Conservation (phyloP, 2,329 filamentous ascomycete genomes). For the Aspergillus hortae region DNA sequence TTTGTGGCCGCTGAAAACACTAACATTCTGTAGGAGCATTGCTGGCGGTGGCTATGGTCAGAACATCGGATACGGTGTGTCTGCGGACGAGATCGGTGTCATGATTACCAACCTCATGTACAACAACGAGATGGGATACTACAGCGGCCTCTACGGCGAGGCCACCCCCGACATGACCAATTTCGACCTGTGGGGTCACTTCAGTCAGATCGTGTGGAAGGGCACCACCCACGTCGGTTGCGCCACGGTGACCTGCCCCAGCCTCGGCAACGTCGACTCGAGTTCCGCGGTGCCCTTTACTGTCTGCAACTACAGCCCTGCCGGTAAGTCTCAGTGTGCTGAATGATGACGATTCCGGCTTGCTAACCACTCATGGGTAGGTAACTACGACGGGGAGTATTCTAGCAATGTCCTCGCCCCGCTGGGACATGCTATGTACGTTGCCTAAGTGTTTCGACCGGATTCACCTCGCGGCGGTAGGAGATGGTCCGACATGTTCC, state of each 20-base stretch:
- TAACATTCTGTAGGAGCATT: conserved; percentile 38
- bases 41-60: conserved; percentile 73
- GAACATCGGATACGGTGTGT: conserved; percentile 75
- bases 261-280: conserved; percentile 40
- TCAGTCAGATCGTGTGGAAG: conserved; percentile 72
- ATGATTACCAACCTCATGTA: conserved; percentile 85
- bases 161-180: conserved; percentile 57
- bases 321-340: conserved; percentile 55
- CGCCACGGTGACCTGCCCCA: conserved; percentile 46
- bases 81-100: conserved; percentile 56
- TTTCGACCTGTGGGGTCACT: conserved; percentile 70
- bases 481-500: not conserved
- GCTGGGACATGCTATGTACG: conserved; percentile 34
- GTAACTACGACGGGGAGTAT: conserved; percentile 56
- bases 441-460: conserved; percentile 20
- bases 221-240: conserved; percentile 62
- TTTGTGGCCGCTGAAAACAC: not conserved
- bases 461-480: conserved; percentile 4
- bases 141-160: conserved; percentile 57
- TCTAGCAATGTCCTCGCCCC: conserved; percentile 49
- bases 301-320: conserved; percentile 80
- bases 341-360: conserved; percentile 19
- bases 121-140: conserved; percentile 67
- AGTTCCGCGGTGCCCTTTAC: conserved; percentile 62
- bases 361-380: conserved; percentile 25